Evolutionary conservation across 805 yeast species (phyloP).

Genomic region (Scheffersomyces stipitis): DNA sequence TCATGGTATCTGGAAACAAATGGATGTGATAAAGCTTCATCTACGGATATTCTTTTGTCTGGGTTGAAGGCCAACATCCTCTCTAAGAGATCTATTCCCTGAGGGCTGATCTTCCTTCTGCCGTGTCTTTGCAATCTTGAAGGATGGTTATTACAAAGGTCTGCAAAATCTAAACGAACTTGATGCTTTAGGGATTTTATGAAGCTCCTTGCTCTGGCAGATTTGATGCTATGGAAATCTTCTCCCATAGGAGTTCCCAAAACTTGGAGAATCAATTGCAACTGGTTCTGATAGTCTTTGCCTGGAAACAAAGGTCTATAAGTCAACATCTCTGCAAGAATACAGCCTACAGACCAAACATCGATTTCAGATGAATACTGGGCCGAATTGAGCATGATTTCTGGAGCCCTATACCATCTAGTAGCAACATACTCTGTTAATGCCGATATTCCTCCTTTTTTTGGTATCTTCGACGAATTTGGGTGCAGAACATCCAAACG

Average conservation of each 20-base stretch:
- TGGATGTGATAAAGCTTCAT: conserved; percentile 10
- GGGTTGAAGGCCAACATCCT: conserved; percentile 9
- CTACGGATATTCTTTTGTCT: conserved; percentile 5
- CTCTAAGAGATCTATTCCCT: conserved; percentile 24
- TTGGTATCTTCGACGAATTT: conserved; percentile 5
- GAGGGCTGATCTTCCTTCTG: conserved; percentile 18
- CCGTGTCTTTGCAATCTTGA: conserved; percentile 13
- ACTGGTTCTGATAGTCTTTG: conserved; percentile 67
- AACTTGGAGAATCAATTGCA: conserved; percentile 62
- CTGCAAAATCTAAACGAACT: conserved; percentile 14
- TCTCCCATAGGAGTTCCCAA: conserved; percentile 62
- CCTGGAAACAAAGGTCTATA: conserved; percentile 74
- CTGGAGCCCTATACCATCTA: conserved; percentile 84
- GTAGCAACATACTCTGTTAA: conserved; percentile 84
- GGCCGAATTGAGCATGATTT: conserved; percentile 72
- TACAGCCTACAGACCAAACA: conserved; percentile 80
- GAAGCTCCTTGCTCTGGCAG: conserved; percentile 24
- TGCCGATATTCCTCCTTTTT: conserved; percentile 43
- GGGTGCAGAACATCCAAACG: conserved; percentile 44
- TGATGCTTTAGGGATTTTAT: conserved; percentile 25
- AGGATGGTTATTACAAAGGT: conserved; percentile 19
- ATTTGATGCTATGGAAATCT: conserved; percentile 18
- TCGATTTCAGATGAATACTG: conserved; percentile 77
- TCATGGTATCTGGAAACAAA: conserved; percentile 10
- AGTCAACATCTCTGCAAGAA: conserved; percentile 65